These are phyloP conservation scores for Penicillium goetzii DNA, from an alignment of 495 filamentous ascomycete genomes.

Conservation along the genomic window DNA sequence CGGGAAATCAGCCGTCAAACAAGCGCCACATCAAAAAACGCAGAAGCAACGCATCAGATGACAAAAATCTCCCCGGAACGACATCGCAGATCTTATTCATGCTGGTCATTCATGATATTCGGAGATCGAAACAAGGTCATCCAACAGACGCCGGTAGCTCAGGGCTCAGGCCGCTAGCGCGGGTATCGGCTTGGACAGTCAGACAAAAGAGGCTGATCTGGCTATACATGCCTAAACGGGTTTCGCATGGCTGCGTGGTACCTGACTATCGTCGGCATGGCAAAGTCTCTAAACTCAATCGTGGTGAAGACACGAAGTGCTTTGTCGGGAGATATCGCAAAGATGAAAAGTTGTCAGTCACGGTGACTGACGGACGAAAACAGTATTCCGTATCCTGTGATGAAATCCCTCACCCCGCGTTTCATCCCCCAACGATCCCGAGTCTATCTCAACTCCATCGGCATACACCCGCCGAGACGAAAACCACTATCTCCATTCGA, in stretches of 20 bases:
- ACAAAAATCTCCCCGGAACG: background rate
- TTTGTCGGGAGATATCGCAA: background rate
- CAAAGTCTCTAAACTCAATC: background rate
- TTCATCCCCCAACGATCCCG: background rate
- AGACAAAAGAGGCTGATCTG: slow-evolving; percentile 6
- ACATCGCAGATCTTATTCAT: background rate
- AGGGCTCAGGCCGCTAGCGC: background rate
- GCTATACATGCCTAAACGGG: slow-evolving; percentile 21
- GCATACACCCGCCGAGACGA: background rate
- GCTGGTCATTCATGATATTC: background rate
- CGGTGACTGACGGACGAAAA: background rate
- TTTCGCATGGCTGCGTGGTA: slow-evolving; percentile 17
- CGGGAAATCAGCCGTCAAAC: background rate
- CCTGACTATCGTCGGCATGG: slow-evolving; percentile 19
- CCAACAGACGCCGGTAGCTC: background rate
- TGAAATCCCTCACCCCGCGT: slow-evolving; percentile 18
- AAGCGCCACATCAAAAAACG: background rate
- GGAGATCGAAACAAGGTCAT: background rate
- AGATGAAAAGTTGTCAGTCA: background rate
- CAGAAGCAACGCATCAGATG: background rate
- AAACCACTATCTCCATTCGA: background rate
- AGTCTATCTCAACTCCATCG: slow-evolving; percentile 9
- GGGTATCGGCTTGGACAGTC: slow-evolving; percentile 7
- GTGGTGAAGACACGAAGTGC: background rate
- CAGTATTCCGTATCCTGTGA: slow-evolving; percentile 2